A percentile compares a stretch with the other conserved stretches of the same genome.
Evolutionary conservation across 176 grass and related monocot genomes (phyloP).

Genomic region (Lolium rigidum): DNA sequence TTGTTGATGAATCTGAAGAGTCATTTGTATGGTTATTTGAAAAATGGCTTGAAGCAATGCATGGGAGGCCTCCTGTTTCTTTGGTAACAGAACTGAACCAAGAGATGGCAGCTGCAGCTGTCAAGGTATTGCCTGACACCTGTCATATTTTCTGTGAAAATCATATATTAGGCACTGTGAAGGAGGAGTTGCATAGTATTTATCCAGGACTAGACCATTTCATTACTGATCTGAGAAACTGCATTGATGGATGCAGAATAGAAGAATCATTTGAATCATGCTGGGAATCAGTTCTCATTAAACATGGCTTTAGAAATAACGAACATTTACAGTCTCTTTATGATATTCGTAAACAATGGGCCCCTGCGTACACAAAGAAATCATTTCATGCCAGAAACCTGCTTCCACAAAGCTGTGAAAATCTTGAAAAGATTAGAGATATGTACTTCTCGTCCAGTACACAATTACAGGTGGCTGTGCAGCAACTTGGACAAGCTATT

Average conservation of each 20-base stretch:
- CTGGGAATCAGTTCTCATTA: conserved; percentile 63
- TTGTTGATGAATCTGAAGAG: conserved; percentile 83
- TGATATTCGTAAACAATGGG: conserved; percentile 77
- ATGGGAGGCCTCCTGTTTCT: conserved; percentile 63
- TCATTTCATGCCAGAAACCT: conserved; percentile 67
- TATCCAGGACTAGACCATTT: conserved; percentile 59
- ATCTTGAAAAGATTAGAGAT: conserved; percentile 73
- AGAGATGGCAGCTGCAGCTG: conserved; percentile 61
- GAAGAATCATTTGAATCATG: conserved; percentile 74
- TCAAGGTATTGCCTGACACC: conserved; percentile 71
- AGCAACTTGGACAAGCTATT: conserved; percentile 66
- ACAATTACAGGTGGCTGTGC: conserved; percentile 60
- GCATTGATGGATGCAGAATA: conserved; percentile 67
- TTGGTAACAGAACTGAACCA: conserved; percentile 78
- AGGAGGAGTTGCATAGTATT: conserved; percentile 61
- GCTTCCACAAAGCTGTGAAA: conserved; percentile 51
- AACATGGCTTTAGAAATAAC: conserved; percentile 69
- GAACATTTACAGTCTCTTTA: conserved; percentile 74
- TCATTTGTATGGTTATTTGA: conserved; percentile 92
- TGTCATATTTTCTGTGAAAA: conserved; percentile 77
- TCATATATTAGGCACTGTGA: conserved; percentile 65
- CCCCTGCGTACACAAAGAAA: conserved; percentile 65
- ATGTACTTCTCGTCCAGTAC: conserved; percentile 72
- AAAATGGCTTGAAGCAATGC: conserved; percentile 93
- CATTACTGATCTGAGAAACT: conserved; percentile 68